A percentile compares a stretch with the other conserved stretches of the same genome.
Evolutionary conservation across 805 yeast genomes (phyloP).

Genomic region (Yarrowia hollandica): DNA sequence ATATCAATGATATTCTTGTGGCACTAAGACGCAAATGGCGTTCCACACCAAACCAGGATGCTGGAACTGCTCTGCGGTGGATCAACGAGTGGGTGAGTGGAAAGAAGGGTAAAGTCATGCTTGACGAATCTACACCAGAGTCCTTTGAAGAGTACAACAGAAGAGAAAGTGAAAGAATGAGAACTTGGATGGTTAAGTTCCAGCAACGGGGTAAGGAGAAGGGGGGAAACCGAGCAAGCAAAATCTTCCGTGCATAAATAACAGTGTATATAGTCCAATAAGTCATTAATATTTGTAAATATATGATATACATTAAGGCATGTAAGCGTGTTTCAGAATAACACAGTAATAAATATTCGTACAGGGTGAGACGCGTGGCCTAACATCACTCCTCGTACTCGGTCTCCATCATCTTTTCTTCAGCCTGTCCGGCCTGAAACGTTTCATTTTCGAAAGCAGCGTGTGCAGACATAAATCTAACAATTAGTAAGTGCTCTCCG

Average conservation of each 20-base stretch:
- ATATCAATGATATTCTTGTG: slow-evolving; percentile 51
- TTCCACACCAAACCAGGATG: slow-evolving; percentile 6
- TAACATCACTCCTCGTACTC: slow-evolving; percentile 13
- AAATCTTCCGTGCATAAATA: slow-evolving; percentile 1
- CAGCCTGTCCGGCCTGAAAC: slow-evolving; percentile 14
- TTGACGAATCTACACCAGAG: slow-evolving; percentile 5
- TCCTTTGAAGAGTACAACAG: slow-evolving; percentile 8
- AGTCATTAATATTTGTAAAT: background rate
- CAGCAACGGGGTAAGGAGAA: slow-evolving; percentile 19
- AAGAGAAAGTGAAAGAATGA: slow-evolving; percentile 22
- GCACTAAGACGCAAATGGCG: slow-evolving; percentile 8
- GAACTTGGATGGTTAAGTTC: slow-evolving; percentile 22
- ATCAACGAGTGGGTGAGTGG: slow-evolving; percentile 28
- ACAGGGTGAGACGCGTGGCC: background rate
- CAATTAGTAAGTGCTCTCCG: background rate
- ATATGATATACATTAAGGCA: background rate
- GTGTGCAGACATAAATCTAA: slow-evolving; percentile 28
- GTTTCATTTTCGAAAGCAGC: slow-evolving; percentile 18
- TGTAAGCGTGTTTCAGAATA: background rate
- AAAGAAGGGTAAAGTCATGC: slow-evolving; percentile 25
- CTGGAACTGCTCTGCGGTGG: slow-evolving; percentile 25
- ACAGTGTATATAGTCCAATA: slow-evolving; percentile 15
- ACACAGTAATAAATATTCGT: background rate
- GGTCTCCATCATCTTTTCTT: slow-evolving; percentile 16
- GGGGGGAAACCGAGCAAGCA: slow-evolving; percentile 15